Conservation (phyloP, 352 stramenopile species). For the Phytophthora ramorum region DNA sequence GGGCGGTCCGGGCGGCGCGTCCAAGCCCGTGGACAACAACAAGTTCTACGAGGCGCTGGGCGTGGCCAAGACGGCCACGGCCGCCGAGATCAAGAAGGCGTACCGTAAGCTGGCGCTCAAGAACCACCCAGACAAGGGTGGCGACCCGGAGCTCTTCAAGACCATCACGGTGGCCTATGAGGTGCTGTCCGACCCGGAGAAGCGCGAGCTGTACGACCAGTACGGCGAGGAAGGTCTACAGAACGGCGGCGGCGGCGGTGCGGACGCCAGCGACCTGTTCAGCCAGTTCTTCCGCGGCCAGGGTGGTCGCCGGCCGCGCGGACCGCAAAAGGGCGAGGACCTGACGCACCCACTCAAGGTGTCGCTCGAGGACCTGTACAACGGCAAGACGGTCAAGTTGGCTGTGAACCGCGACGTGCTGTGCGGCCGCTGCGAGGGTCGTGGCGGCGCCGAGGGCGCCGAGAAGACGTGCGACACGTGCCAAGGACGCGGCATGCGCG, state of each 20-base stretch:
- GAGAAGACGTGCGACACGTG: constrained; percentile 95
- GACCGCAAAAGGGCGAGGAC: constrained; percentile 96
- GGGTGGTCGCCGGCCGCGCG: constrained; percentile 63
- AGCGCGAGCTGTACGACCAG: constrained; percentile 92
- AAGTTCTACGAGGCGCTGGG: constrained; percentile 91
- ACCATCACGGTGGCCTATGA: constrained; percentile 96
- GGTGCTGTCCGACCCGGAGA: constrained; percentile 95
- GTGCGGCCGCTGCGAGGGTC: constrained; percentile 87
- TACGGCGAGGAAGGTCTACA: constrained; percentile 99
- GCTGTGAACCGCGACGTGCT: constrained; percentile 96
- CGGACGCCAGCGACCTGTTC: constrained; percentile 94
- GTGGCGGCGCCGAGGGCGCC: constrained; percentile 93
- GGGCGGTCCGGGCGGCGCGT: constrained; percentile 43
- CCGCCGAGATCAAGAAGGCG: constrained; percentile 91
- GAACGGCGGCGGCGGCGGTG: constrained; percentile 73
- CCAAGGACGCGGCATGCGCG: constrained; percentile 94
- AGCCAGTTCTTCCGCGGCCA: constrained; percentile 97
- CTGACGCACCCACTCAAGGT: constrained; percentile 96
- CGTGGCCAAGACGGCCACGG: constrained; percentile 84
- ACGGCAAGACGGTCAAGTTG: constrained; percentile 98
- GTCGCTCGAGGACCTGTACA: constrained; percentile 99
- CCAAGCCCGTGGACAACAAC: constrained; percentile 85
- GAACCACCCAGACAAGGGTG: constrained; percentile 99
- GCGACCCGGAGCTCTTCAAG: constrained; percentile 97
- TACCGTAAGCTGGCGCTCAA: constrained; percentile 92